phyloP scores from a whole-genome alignment of 805 yeast species.

The Nakazawaea ishiwadae region DNA sequence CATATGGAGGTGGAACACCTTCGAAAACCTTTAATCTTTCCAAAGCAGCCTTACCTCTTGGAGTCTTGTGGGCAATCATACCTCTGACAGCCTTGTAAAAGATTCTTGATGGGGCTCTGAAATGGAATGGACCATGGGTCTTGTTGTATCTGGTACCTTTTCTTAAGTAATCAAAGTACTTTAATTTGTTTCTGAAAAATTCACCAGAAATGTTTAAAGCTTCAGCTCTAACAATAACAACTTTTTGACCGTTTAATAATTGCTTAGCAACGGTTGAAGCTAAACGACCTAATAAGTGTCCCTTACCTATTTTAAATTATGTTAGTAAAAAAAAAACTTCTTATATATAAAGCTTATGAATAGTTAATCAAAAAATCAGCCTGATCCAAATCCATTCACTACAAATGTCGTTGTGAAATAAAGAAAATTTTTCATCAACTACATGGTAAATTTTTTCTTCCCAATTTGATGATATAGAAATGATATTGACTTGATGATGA shows the following conservation, averaged over 20 bases:
- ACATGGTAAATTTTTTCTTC: background rate
- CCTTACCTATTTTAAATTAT: slow-evolving; percentile 59
- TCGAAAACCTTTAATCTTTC: slow-evolving; percentile 99
- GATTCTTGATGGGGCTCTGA: slow-evolving; percentile 99
- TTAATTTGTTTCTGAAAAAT: slow-evolving; percentile 99
- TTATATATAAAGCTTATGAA: slow-evolving; percentile 13
- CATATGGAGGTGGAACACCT: slow-evolving; percentile 99
- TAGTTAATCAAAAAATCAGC: background rate
- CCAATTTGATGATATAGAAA: background rate
- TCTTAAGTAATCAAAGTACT: slow-evolving; percentile 99
- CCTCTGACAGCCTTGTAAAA: slow-evolving; percentile 99
- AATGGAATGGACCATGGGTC: slow-evolving; percentile 99
- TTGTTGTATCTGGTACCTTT: slow-evolving; percentile 99
- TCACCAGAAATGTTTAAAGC: slow-evolving; percentile 99
- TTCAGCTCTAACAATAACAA: slow-evolving; percentile 96
- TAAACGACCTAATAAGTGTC: slow-evolving; percentile 99
- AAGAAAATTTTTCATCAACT: background rate
- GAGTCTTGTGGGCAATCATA: slow-evolving; percentile 99
- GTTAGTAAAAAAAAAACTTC: slow-evolving; percentile 12
- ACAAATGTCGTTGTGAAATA: too few species aligned
- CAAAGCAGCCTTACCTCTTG: slow-evolving; percentile 99
- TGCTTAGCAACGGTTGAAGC: slow-evolving; percentile 99
- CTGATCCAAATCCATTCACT: too few species aligned
- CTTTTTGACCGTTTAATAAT: slow-evolving; percentile 95
- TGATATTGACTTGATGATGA: too few species aligned